Percentiles rank a stretch among this genome's conserved stretches.
Evolutionary conservation across 2,329 filamentous ascomycete species (phyloP).

Genomic region (Chalaropsis ovoidea): DNA sequence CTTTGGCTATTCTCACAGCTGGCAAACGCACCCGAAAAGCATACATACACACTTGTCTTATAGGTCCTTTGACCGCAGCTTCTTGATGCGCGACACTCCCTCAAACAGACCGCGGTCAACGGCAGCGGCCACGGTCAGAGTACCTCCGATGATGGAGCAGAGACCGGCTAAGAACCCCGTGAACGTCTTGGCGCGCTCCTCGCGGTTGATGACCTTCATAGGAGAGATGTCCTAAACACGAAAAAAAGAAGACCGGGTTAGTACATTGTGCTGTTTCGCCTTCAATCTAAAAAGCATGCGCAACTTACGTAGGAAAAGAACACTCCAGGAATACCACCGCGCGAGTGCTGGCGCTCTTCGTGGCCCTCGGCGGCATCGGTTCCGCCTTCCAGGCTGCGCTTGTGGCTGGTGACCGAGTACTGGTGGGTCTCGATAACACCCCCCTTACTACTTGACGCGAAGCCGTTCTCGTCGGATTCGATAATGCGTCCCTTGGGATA

Average conservation of each 20-base stretch:
- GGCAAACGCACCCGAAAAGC: neutral
- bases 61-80: conserved; percentile 60
- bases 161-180: conserved; percentile 86
- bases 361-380: conserved; percentile 80
- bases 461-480: conserved; percentile 52
- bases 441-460: conserved; percentile 53
- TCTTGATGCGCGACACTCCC: conserved; percentile 73
- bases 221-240: conserved; percentile 75
- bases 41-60: conserved; percentile 30
- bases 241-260: neutral
- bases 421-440: conserved; percentile 95
- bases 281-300: neutral
- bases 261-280: neutral
- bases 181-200: conserved; percentile 80
- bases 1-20: neutral
- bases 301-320: conserved; percentile 91
- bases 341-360: conserved; percentile 79
- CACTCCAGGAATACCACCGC: conserved; percentile 87
- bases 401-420: conserved; percentile 95
- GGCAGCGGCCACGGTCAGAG: conserved; percentile 87
- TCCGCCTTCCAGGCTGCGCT: conserved; percentile 74
- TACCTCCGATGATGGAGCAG: conserved; percentile 89
- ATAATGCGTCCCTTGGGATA: conserved; percentile 45
- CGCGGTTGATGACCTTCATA: conserved; percentile 98
- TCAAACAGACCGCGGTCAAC: conserved; percentile 88